Conservation (phyloP, 73 alveolate genomes). For the Paramecium sexaurelia region DNA sequence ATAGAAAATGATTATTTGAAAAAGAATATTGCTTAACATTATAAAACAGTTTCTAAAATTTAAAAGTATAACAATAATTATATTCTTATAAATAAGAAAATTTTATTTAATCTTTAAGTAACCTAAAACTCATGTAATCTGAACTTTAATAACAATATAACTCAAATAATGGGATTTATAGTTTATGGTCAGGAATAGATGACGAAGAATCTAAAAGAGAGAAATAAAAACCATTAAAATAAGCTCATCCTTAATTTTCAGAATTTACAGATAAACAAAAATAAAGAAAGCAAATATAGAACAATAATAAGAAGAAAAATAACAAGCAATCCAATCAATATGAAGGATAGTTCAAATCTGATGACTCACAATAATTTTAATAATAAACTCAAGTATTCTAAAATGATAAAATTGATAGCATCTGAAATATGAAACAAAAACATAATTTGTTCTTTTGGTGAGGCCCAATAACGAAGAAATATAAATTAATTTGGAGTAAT, state of each 20-base stretch:
- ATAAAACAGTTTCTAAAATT: not conserved
- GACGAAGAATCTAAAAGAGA: not conserved
- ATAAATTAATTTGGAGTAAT: conserved; percentile 25
- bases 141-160: not conserved
- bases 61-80: not conserved
- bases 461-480: conserved; percentile 9
- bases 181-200: not conserved
- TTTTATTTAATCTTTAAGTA: not conserved
- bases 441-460: not conserved
- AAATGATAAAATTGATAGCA: not conserved
- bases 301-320: not conserved
- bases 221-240: not conserved
- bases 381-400: not conserved
- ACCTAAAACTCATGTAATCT: not conserved
- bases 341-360: not conserved
- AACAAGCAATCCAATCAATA: not conserved
- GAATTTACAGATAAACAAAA: not conserved
- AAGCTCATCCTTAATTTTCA: conserved; percentile 16
- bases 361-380: not conserved
- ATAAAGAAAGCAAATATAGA: not conserved
- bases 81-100: not conserved
- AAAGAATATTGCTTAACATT: not conserved
- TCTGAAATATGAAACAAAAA: conserved; percentile 9
- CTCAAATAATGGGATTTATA: not conserved
- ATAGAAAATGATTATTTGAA: too few relatives aligned